Evolutionary conservation across 106 monocot species (phyloP), one percentile per base, ranked within the genome.

Genomic region (Hemerocallis citrina): DNA sequence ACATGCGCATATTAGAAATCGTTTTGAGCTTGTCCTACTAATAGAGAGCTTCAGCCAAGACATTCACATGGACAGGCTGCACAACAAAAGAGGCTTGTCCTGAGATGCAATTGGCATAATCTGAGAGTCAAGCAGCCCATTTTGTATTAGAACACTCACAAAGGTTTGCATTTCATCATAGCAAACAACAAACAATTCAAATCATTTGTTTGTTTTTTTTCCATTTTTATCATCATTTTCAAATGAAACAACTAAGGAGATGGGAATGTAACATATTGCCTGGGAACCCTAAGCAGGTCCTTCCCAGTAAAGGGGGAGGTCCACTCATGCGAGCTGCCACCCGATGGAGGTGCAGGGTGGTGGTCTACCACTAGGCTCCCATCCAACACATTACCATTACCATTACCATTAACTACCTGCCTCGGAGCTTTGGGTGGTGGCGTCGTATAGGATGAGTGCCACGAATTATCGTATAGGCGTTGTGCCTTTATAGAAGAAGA

Each of bases 241-340:
- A 33, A 55, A 55, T 32, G 55, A n/a, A n/a, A n/a, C n/a, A n/a
- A n/a, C 46, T 78, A 66, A 22, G 59, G 66, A 46, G 67, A 61
- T 52, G 88, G 73, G 50, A 75, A 81, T 29, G 89, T 75, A 36
- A 81, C 88, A 71, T 68, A 81, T 62, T 78, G 75, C 66, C 93
- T 84, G 15, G 79, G 73, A 34, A 68, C 81, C 41, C 88, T 81
- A 45, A 89, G 74, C 4, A 89, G 63, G 61, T 95, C 95, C 28
- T 75, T 77, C 74, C 80, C 90, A 17, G 69, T 68, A 72, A 86
- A 95, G 1, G 88, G 83, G 15, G 80, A 78, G 0, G 73, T 81
- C 89, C 89, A 95, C 51, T 90, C 86, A 7, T 54, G 36, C 6
- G 77, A 72, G 23, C 81, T 72, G n/a, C n/a, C n/a, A 9, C 81